Percentiles rank a stretch among this genome's conserved stretches.
Evolutionary conservation across 371 early-diverging fungal genomes (phyloP).

Genomic region (Ecytonucleospora hepatopenaei): DNA sequence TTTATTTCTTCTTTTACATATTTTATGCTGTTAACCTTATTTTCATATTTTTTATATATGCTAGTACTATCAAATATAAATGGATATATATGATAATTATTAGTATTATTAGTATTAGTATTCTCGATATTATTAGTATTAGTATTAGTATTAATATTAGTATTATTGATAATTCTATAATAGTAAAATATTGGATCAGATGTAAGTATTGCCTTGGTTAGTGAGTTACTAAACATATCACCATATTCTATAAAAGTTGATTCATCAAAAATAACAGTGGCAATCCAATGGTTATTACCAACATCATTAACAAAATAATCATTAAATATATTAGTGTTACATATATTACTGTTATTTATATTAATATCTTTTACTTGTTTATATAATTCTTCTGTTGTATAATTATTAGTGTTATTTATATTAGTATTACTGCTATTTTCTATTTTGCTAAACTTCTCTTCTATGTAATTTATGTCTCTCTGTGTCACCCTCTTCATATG

Average conservation of each 20-base stretch:
- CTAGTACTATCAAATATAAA: too few relatives aligned
- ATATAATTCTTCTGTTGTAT: background rate
- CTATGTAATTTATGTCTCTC: background rate
- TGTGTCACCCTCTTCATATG: too few relatives aligned
- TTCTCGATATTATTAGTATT: background rate
- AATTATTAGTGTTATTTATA: background rate
- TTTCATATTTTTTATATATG: too few relatives aligned
- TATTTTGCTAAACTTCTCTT: background rate
- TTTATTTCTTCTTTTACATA: too few relatives aligned
- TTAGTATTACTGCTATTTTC: background rate
- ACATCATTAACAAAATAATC: background rate
- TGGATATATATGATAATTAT: too few relatives aligned
- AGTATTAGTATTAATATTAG: background rate
- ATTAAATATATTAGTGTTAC: background rate
- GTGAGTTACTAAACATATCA: background rate
- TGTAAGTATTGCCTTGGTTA: background rate
- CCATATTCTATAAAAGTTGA: background rate
- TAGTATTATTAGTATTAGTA: too few relatives aligned
- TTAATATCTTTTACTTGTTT: background rate
- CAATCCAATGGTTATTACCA: background rate
- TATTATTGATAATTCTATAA: background rate
- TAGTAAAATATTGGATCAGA: background rate
- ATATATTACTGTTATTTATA: background rate
- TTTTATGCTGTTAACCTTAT: too few relatives aligned
- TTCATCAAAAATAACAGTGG: background rate